Percentiles rank a stretch among this genome's conserved stretches.
These are phyloP conservation scores for Citrus glauca DNA, from an alignment of 345 rosid species.

Conservation along the genomic window DNA sequence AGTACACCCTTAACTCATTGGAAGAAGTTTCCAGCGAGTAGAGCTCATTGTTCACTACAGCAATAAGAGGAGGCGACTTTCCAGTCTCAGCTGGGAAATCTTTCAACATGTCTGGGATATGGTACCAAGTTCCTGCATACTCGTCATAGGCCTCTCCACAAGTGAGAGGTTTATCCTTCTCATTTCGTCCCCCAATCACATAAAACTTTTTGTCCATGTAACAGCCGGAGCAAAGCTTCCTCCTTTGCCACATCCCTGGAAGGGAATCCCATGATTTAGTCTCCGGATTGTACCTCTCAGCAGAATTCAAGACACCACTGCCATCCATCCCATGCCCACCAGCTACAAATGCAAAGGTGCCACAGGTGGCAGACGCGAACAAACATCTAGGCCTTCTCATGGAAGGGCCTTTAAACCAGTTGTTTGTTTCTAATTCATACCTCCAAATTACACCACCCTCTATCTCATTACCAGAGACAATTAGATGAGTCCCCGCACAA, in stretches of 20 bases:
- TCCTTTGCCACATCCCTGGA: conserved; percentile 40
- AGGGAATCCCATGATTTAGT: conserved; percentile 69
- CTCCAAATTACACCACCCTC: conserved; percentile 64
- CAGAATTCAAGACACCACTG: conserved; percentile 43
- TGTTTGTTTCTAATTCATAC: conserved; percentile 58
- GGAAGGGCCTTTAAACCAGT: conserved; percentile 71
- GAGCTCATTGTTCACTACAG: conserved; percentile 65
- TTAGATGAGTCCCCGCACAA: conserved; percentile 76
- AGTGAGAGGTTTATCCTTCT: conserved; percentile 41
- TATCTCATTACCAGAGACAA: conserved; percentile 65
- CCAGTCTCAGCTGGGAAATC: conserved; percentile 40
- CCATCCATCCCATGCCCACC: conserved; percentile 53
- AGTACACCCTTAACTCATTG: conserved; percentile 60
- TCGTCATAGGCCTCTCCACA: conserved; percentile 73
- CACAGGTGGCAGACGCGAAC: conserved; percentile 76
- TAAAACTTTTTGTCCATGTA: conserved; percentile 70
- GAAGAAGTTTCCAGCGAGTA: conserved; percentile 67
- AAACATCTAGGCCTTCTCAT: conserved; percentile 71
- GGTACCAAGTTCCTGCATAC: conserved; percentile 49
- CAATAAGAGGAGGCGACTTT: conserved; percentile 81
- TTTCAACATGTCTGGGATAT: conserved; percentile 51
- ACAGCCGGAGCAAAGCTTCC: conserved; percentile 70
- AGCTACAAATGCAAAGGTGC: conserved; percentile 60
- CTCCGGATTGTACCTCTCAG: conserved; percentile 64
- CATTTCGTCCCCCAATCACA: conserved; percentile 74